These are phyloP conservation scores for Venturia effusa DNA, from an alignment of 2,329 filamentous ascomycete species.

Conservation along the genomic window DNA sequence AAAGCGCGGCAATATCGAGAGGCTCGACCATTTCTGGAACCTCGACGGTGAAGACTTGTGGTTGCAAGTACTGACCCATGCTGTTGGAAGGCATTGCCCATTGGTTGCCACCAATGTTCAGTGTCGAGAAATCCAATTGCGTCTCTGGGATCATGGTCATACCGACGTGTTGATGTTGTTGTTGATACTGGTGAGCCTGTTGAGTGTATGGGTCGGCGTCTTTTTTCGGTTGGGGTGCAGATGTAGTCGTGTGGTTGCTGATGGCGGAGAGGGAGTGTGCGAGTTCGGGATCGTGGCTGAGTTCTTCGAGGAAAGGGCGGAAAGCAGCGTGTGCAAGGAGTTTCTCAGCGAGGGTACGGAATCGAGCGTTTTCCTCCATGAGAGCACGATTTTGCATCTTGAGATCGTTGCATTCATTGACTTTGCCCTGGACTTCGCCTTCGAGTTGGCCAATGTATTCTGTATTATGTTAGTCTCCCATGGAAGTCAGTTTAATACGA, in stretches of 20 bases:
- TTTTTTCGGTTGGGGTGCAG: conserved; percentile 39
- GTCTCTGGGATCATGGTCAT: conserved; percentile 80
- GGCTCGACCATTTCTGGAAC: conserved; percentile 53
- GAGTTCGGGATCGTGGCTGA: conserved; percentile 26
- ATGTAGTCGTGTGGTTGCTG: conserved; percentile 19
- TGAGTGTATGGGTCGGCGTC: conserved; percentile 52
- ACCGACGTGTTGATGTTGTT: conserved; percentile 51
- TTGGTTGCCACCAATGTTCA: conserved; percentile 47
- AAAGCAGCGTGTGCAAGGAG: conserved; percentile 45
- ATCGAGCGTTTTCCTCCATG: conserved; percentile 76
- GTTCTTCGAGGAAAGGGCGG: conserved; percentile 34
- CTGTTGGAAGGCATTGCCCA: conserved; percentile 40
- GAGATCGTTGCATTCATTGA: conserved; percentile 72
- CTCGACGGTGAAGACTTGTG: conserved; percentile 66
- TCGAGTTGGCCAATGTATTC: conserved; percentile 97
- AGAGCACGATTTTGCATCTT: conserved; percentile 72
- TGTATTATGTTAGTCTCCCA: conserved; percentile 44
- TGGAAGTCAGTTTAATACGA: not conserved
- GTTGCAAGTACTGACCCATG: conserved; percentile 39
- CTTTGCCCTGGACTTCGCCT: conserved; percentile 72
- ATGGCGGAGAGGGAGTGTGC: conserved; percentile 17
- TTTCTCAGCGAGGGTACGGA: conserved; percentile 69
- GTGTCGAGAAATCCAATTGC: conserved; percentile 60
- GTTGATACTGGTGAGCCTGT: conserved; percentile 26
- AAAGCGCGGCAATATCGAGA: conserved; percentile 50